Conservation (phyloP, 148 eudicot species). For the Fallopia convolvulus region DNA sequence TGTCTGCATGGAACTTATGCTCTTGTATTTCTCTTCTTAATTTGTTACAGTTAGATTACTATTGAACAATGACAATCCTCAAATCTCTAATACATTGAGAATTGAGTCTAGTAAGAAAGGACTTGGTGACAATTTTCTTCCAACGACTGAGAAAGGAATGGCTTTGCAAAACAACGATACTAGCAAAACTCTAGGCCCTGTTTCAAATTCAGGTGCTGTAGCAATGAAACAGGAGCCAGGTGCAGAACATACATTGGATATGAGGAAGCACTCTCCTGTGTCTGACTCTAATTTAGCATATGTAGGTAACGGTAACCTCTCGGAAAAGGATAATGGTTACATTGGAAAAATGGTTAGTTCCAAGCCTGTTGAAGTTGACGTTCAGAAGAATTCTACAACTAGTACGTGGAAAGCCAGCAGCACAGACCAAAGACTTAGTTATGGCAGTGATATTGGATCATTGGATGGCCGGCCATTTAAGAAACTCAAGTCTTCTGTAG, state of each 20-base stretch:
- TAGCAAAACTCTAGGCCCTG: neutral
- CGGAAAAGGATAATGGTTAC: neutral
- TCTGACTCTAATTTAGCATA: slow-evolving; percentile 10
- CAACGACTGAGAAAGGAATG: slow-evolving; percentile 13
- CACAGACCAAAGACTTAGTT: neutral
- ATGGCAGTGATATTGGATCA: slow-evolving; percentile 16
- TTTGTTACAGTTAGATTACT: slow-evolving; percentile 54
- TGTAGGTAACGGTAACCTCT: neutral
- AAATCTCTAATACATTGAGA: slow-evolving; percentile 16
- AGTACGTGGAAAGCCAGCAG: neutral
- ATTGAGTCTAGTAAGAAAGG: slow-evolving; percentile 20
- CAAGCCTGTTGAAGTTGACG: neutral
- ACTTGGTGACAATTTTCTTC: slow-evolving; percentile 14
- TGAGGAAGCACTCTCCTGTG: neutral
- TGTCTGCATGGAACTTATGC: slow-evolving; percentile 17
- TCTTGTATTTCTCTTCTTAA: slow-evolving; percentile 19
- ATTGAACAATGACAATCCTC: slow-evolving; percentile 46
- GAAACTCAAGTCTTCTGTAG: neutral
- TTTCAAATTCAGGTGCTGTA: neutral
- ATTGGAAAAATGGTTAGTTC: neutral
- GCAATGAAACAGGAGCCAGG: slow-evolving; percentile 11
- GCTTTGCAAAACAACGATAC: neutral
- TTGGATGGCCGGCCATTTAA: slow-evolving; percentile 26
- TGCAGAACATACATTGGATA: slow-evolving; percentile 13
- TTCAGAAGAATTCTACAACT: neutral